These are phyloP conservation scores for Quercus ilex DNA, from an alignment of 306 rosid genomes.

Conservation along the genomic window DNA sequence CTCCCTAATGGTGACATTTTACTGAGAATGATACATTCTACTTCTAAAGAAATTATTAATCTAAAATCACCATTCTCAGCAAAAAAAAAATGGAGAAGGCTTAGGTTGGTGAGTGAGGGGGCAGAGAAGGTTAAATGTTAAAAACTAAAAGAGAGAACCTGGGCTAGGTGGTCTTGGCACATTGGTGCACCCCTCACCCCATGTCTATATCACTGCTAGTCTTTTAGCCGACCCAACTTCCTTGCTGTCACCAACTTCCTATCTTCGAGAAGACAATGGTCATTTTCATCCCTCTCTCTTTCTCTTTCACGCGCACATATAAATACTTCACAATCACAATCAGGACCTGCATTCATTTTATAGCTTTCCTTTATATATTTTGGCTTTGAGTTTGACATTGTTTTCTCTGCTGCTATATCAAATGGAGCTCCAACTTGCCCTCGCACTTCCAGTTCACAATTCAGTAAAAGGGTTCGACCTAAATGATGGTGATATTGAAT, in stretches of 20 bases:
- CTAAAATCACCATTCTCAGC: neutral
- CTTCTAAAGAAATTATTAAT: neutral
- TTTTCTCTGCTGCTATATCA: slow-evolving; percentile 14
- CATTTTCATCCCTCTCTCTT: slow-evolving; percentile 37
- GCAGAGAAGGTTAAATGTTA: slow-evolving; percentile 21
- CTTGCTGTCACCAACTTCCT: slow-evolving; percentile 55
- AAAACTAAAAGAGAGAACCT: slow-evolving; percentile 7
- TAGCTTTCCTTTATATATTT: slow-evolving; percentile 22
- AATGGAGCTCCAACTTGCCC: slow-evolving; percentile 72
- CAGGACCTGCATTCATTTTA: slow-evolving; percentile 8
- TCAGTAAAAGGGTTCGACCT: slow-evolving; percentile 33
- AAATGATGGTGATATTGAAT: slow-evolving; percentile 1
- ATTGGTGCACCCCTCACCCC: slow-evolving; percentile 43
- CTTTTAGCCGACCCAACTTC: slow-evolving; percentile 86
- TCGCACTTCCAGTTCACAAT: slow-evolving; percentile 42
- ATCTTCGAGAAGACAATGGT: slow-evolving; percentile 41
- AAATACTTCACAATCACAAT: slow-evolving; percentile 25
- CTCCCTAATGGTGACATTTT: too few species aligned
- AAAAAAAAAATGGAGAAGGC: neutral
- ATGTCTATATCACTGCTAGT: slow-evolving; percentile 57
- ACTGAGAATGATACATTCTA: neutral
- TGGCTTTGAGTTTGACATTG: neutral
- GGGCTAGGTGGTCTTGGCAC: slow-evolving; percentile 40
- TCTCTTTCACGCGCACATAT: slow-evolving; percentile 18
- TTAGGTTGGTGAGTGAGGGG: slow-evolving; percentile 15